These are phyloP conservation scores for Fusarium sp. DNA, from an alignment of 2,329 filamentous ascomycete species.

Conservation along the genomic window DNA sequence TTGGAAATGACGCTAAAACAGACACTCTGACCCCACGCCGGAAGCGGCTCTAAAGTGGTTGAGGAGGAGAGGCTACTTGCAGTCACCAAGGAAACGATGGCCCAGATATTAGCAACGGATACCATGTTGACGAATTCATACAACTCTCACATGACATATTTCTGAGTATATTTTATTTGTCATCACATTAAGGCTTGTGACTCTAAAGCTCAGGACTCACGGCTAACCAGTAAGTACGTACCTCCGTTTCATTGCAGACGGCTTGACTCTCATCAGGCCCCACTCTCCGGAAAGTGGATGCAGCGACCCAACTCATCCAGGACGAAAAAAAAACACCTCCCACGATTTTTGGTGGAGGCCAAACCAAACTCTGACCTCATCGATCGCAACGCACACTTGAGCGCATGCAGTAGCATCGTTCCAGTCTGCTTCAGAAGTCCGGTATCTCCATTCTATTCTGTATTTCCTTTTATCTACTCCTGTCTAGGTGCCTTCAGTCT, in stretches of 20 bases:
- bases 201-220: neutral
- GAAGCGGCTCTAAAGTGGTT: neutral
- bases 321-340: slow-evolving; percentile 6
- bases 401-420: neutral
- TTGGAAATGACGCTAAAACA: neutral
- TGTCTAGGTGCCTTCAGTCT: neutral
- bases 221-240: neutral
- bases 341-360: neutral
- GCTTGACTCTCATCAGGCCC: neutral
- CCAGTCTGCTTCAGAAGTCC: neutral
- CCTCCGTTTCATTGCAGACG: neutral
- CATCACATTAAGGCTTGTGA: neutral
- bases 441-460: neutral
- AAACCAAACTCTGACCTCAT: slow-evolving; percentile 32
- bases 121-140: neutral
- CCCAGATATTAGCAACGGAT: neutral
- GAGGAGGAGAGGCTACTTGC: neutral
- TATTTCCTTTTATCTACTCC: neutral
- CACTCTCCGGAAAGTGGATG: slow-evolving; percentile 26
- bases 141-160: neutral
- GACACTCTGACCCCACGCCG: neutral
- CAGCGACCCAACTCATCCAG: neutral
- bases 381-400: slow-evolving; percentile 2
- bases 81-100: neutral
- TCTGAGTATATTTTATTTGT: neutral